Percentiles rank a stretch among this genome's conserved stretches.
Conservation (phyloP, 2,329 filamentous ascomycete genomes). For the Cladosporium cucumerinum region DNA sequence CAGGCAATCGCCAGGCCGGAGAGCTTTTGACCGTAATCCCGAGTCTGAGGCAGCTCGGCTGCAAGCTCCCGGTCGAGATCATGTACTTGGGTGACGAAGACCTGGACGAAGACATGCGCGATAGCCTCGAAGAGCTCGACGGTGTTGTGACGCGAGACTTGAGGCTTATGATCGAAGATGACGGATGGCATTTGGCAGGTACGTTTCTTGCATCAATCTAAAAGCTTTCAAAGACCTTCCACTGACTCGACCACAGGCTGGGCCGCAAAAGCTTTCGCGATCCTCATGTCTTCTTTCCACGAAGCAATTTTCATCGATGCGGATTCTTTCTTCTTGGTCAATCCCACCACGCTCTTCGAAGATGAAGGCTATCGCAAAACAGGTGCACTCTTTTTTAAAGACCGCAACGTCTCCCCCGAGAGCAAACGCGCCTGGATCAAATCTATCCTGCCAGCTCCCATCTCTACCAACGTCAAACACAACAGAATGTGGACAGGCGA, state of each 20-base stretch:
- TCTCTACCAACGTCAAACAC: constrained; percentile 41
- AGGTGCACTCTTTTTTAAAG: constrained; percentile 48
- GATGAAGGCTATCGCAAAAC: constrained; percentile 42
- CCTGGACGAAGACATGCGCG: constrained; percentile 42
- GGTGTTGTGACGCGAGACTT: constrained; percentile 46
- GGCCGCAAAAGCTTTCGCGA: constrained; percentile 48
- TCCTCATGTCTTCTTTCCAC: constrained; percentile 46
- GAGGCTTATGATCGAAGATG: constrained; percentile 43
- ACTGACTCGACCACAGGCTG: constrained; percentile 33
- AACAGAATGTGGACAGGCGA: constrained; percentile 38
- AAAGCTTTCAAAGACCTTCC: neutral
- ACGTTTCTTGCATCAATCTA: too few relatives aligned
- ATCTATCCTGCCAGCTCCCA: constrained; percentile 43
- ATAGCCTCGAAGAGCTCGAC: constrained; percentile 41
- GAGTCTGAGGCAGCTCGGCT: constrained; percentile 38
- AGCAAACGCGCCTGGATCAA: constrained; percentile 40
- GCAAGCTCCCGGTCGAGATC: constrained; percentile 39
- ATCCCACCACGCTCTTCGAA: constrained; percentile 43
- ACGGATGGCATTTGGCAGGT: constrained; percentile 42
- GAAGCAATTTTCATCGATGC: constrained; percentile 49
- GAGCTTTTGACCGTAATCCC: constrained; percentile 45
- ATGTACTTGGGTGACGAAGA: constrained; percentile 46
- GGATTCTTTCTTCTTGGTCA: constrained; percentile 43
- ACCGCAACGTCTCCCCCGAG: constrained; percentile 43
- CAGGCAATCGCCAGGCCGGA: constrained; percentile 43